Conservation (phyloP, 2,329 filamentous ascomycete species). For the Claviceps pusilla region DNA sequence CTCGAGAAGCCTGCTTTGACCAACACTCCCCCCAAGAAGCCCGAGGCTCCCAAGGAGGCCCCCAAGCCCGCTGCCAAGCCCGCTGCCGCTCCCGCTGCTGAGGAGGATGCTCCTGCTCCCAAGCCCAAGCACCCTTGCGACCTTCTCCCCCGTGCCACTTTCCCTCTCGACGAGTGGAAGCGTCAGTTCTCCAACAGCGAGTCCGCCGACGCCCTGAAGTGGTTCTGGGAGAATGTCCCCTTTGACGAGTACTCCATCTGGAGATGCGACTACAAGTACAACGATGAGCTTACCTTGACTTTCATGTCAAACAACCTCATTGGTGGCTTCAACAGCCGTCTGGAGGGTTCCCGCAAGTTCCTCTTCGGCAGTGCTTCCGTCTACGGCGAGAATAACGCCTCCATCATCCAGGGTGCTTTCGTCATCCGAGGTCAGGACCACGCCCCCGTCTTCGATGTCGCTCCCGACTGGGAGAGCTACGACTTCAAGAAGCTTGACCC, state of each 20-base stretch:
- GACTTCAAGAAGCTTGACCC: slow-evolving; percentile 91
- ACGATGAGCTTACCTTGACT: slow-evolving; percentile 86
- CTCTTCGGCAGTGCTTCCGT: slow-evolving; percentile 84
- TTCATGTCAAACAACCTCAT: slow-evolving; percentile 99
- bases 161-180: slow-evolving; percentile 95
- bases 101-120: slow-evolving; percentile 38
- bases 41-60: slow-evolving; percentile 49
- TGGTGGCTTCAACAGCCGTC: slow-evolving; percentile 92
- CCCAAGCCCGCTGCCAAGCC: slow-evolving; percentile 42
- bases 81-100: slow-evolving; percentile 18
- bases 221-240: slow-evolving; percentile 96
- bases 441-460: slow-evolving; percentile 81
- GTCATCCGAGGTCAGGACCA: slow-evolving; percentile 84
- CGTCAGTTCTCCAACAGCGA: slow-evolving; percentile 96
- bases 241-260: slow-evolving; percentile 93
- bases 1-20: slow-evolving; percentile 66
- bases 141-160: slow-evolving; percentile 60
- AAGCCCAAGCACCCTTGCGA: slow-evolving; percentile 97
- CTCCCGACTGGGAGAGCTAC: slow-evolving; percentile 95
- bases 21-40: slow-evolving; percentile 62
- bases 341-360: slow-evolving; percentile 96
- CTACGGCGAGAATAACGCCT: slow-evolving; percentile 78
- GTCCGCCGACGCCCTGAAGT: slow-evolving; percentile 71
- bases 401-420: slow-evolving; percentile 84
- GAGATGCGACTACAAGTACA: slow-evolving; percentile 96